Base-by-base conservation (phyloP, 202 grass and related monocot genomes). In the Bolboschoenoplectus hybrid region DNA sequence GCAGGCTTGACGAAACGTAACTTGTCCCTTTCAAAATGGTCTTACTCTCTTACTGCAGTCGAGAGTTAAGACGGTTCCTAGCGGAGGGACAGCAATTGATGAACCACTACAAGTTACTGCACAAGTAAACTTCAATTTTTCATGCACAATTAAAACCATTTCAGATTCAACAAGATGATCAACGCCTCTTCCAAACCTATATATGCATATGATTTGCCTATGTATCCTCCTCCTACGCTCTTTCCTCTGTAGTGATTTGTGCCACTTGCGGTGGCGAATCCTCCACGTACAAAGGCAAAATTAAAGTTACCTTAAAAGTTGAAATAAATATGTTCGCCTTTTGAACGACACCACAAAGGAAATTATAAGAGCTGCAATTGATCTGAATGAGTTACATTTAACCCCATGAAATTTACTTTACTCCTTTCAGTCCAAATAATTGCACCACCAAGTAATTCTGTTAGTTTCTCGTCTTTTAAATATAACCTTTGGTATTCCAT, bases 1-100 rank as follows among this genome's bases (percentile, higher is more conserved):
- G 73, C 74, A n/a, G 53, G 52, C 75, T 36, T 60, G 35, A 79
- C 74, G 12, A 52, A 75, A 52, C 16, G 39, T 43, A 69, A 40
- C 5, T 3, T 44, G 20, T 52, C 72, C 20, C 67, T 70, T 53
- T 53, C 11, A 10, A 53, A 51, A 26, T 43, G 67, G 6, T 70
- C 12, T 45, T 47, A 20, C 43, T 12, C 38, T 10, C 56, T 53
- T 39, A 56, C 26, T 38, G 74, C 5, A 12, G 2, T 16, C 11
- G 38, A 13, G 32, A 77, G 32, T 55, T 36, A 77, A 17, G 34
- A 20, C 12, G 50, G 51, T 77, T 77, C 51, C 50, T 51, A 52
- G 36, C 35, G 2, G 72, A 34, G 72, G 53, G 26, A 51, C 72
- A 75, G 26, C 47, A 51, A 35, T 52, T 43, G 14, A 6, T 17